These are phyloP conservation scores for Ustilago lituana DNA, from an alignment of 1,284 basidiomycete species.

Conservation along the genomic window DNA sequence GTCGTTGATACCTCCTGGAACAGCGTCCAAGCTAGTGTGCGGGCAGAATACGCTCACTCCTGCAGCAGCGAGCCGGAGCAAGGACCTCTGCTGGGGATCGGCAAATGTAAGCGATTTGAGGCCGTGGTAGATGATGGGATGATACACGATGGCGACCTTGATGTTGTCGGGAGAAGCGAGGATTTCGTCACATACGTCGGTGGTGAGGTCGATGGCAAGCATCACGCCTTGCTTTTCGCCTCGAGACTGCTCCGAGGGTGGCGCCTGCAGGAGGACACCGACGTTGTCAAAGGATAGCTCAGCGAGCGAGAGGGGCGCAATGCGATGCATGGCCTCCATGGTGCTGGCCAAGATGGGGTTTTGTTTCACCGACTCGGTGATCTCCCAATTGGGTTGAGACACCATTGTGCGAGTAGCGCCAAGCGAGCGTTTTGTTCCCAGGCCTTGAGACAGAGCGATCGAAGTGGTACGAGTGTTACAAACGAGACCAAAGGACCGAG, in stretches of 20 bases:
- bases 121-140: slow-evolving; percentile 79
- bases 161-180: slow-evolving; percentile 46
- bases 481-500: no score
- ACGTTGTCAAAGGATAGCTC: slow-evolving; percentile 64
- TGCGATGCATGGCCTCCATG: slow-evolving; percentile 40
- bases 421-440: neutral
- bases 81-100: slow-evolving; percentile 80
- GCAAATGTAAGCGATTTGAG: slow-evolving; percentile 80
- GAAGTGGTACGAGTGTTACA: neutral
- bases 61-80: slow-evolving; percentile 80
- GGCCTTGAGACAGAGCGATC: neutral
- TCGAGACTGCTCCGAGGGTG: neutral
- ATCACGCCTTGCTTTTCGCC: slow-evolving; percentile 48
- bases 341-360: slow-evolving; percentile 26
- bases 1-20: slow-evolving; percentile 81
- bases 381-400: slow-evolving; percentile 44
- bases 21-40: slow-evolving; percentile 84
- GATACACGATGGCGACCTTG: slow-evolving; percentile 79
- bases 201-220: slow-evolving; percentile 64
- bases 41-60: slow-evolving; percentile 88
- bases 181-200: slow-evolving; percentile 60
- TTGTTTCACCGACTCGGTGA: slow-evolving; percentile 39
- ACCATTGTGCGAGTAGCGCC: slow-evolving; percentile 10
- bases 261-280: slow-evolving; percentile 56
- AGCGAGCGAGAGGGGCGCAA: slow-evolving; percentile 59